Percentiles rank a stretch among this genome's conserved stretches.
Conservation (phyloP, 2,329 filamentous ascomycete species). For the Fonsecaea monophora region DNA sequence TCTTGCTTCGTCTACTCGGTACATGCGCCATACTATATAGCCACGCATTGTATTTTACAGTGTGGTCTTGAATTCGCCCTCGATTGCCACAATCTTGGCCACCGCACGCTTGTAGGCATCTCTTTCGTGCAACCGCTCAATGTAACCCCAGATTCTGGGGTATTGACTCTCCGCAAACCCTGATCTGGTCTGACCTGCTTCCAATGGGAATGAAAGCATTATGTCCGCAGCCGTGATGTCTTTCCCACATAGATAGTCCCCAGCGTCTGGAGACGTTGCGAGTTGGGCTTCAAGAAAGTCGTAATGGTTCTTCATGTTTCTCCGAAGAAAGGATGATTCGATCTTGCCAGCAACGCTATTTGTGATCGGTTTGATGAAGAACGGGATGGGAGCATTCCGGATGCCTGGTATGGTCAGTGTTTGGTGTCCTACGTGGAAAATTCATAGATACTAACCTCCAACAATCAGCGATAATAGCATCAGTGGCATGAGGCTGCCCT, state of each 20-base stretch:
- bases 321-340: constrained; percentile 49
- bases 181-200: constrained; percentile 46
- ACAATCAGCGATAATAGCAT: constrained; percentile 71
- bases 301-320: constrained; percentile 52
- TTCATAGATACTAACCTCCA: constrained; percentile 51
- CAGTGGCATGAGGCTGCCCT: constrained; percentile 80
- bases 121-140: constrained; percentile 46
- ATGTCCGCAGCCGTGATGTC: constrained; percentile 56
- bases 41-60: constrained; percentile 22
- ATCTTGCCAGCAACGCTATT: constrained; percentile 58
- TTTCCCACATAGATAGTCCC: constrained; percentile 52
- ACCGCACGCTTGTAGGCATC: constrained; percentile 51
- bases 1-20: neutral
- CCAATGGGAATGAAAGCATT: constrained; percentile 55
- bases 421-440: constrained; percentile 1
- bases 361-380: constrained; percentile 72
- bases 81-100: constrained; percentile 50
- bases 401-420: constrained; percentile 47
- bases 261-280: constrained; percentile 49
- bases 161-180: constrained; percentile 47
- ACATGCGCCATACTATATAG: neutral
- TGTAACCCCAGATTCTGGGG: constrained; percentile 49
- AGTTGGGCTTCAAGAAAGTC: constrained; percentile 55
- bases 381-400: constrained; percentile 64
- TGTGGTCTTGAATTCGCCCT: constrained; percentile 44